Percentiles rank a stretch among this genome's conserved stretches.
Conservation (phyloP, 2,329 filamentous ascomycete genomes). For the Colletotrichum gigasporum region DNA sequence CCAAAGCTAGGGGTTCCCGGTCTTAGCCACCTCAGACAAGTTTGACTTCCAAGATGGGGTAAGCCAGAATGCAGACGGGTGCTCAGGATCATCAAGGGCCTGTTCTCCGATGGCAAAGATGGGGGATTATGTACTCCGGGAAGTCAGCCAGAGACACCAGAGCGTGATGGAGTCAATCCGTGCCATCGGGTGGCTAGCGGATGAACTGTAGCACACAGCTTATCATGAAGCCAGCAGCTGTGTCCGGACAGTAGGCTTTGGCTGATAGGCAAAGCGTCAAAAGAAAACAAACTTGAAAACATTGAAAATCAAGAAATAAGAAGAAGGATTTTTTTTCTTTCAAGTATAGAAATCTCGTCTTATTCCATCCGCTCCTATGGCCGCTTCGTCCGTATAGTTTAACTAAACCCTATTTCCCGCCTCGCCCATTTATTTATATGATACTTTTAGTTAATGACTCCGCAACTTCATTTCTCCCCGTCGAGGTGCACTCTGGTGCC, state of each 20-base stretch:
- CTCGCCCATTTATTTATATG: too few species aligned
- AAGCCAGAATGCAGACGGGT: slow-evolving; percentile 5
- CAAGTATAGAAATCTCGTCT: too few species aligned
- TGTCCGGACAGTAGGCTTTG: too few species aligned
- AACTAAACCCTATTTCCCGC: too few species aligned
- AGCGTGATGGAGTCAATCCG: slow-evolving; percentile 23
- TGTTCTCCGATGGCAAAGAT: slow-evolving; percentile 10
- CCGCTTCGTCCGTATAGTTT: too few species aligned
- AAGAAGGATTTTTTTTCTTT: too few species aligned
- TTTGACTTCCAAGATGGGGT: slow-evolving; percentile 22
- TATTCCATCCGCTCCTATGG: too few species aligned
- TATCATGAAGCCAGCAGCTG: too few species aligned
- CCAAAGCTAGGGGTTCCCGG: background rate
- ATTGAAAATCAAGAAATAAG: too few species aligned
- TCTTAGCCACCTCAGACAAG: background rate
- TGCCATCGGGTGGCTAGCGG: slow-evolving; percentile 24
- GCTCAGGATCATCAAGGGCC: background rate
- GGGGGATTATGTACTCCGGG: slow-evolving; percentile 10
- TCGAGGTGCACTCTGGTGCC: slow-evolving; percentile 46
- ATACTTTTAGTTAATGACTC: too few species aligned
- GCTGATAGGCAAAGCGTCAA: too few species aligned
- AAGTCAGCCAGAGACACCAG: slow-evolving; percentile 22
- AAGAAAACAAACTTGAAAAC: too few species aligned
- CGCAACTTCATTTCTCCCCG: slow-evolving; percentile 4
- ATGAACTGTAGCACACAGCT: slow-evolving; percentile 26